A percentile compares a stretch with the other conserved stretches of the same genome.
phyloP scores from a whole-genome alignment of 2,329 filamentous ascomycete genomes.

The Scytalidium lignicola region DNA sequence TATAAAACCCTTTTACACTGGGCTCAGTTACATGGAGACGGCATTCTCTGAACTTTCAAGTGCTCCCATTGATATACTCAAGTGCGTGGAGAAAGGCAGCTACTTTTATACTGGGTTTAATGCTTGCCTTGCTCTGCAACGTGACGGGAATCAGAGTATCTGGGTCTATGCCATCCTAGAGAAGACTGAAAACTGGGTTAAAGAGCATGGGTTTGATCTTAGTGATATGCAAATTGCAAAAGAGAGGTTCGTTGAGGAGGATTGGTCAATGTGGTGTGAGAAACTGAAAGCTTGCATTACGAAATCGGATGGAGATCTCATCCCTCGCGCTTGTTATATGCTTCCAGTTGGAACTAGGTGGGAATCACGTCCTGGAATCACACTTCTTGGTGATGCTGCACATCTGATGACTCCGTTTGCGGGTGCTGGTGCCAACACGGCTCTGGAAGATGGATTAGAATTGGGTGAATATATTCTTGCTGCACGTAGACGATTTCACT shows the following conservation, averaged over 20 bases:
- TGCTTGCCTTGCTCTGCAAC: not conserved
- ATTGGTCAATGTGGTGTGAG: not conserved
- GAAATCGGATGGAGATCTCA: conserved; percentile 18
- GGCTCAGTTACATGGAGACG: conserved; percentile 13
- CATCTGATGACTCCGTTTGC: conserved; percentile 40
- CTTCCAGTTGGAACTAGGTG: conserved; percentile 4
- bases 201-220: not conserved
- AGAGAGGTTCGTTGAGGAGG: not conserved
- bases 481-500: conserved; percentile 11
- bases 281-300: conserved; percentile 4
- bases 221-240: not conserved
- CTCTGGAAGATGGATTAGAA: conserved; percentile 34
- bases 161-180: not conserved
- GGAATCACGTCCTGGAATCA: conserved; percentile 27
- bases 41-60: not conserved
- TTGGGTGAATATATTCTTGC: conserved; percentile 32
- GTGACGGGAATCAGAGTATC: not conserved
- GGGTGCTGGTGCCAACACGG: conserved; percentile 36
- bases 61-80: not conserved
- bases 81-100: not conserved
- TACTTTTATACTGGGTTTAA: not conserved
- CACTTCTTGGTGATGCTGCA: conserved; percentile 42
- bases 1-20: conserved; percentile 33
- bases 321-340: conserved; percentile 16
- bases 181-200: not conserved